A percentile compares a stretch with the other conserved stretches of the same genome.
phyloP scores from a whole-genome alignment of 2,329 filamentous ascomycete species.

The Paecilomyces variotii region DNA sequence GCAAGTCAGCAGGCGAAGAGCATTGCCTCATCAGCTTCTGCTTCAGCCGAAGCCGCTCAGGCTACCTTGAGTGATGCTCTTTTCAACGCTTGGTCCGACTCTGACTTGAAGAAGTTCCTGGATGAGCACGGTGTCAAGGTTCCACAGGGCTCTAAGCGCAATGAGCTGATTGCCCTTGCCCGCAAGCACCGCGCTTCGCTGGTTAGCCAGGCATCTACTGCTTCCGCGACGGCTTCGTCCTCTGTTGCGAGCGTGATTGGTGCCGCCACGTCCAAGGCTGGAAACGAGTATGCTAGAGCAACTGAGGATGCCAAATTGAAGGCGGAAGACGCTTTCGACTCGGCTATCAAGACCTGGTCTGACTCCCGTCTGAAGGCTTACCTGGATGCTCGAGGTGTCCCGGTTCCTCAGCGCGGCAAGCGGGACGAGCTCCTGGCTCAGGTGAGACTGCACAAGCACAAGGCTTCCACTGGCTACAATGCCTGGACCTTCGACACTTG shows the following conservation, averaged over 20 bases:
- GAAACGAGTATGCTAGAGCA: slow-evolving; percentile 68
- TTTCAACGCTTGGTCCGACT: slow-evolving; percentile 85
- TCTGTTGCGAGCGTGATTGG: slow-evolving; percentile 47
- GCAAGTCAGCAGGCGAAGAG: slow-evolving; percentile 62
- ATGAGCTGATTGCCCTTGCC: slow-evolving; percentile 82
- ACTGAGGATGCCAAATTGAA: slow-evolving; percentile 60
- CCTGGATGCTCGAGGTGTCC: slow-evolving; percentile 67
- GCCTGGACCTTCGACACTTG: slow-evolving; percentile 77
- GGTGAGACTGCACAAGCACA: slow-evolving; percentile 66
- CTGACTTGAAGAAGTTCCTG: slow-evolving; percentile 80
- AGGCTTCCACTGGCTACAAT: slow-evolving; percentile 58
- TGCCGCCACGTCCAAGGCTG: slow-evolving; percentile 65
- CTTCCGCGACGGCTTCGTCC: slow-evolving; percentile 33
- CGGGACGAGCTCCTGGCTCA: slow-evolving; percentile 65
- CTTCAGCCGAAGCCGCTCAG: slow-evolving; percentile 62
- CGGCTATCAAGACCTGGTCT: slow-evolving; percentile 57
- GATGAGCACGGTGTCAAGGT: slow-evolving; percentile 87
- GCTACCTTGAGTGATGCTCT: slow-evolving; percentile 71
- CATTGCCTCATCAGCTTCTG: slow-evolving; percentile 51
- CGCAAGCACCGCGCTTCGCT: slow-evolving; percentile 74
- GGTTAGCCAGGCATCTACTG: slow-evolving; percentile 42
- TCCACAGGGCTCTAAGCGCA: slow-evolving; percentile 82
- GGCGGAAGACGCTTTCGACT: slow-evolving; percentile 59
- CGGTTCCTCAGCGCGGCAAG: slow-evolving; percentile 64
- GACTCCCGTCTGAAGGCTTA: slow-evolving; percentile 70